Conservation (phyloP, 2,329 filamentous ascomycete species). For the Dothistroma pini region DNA sequence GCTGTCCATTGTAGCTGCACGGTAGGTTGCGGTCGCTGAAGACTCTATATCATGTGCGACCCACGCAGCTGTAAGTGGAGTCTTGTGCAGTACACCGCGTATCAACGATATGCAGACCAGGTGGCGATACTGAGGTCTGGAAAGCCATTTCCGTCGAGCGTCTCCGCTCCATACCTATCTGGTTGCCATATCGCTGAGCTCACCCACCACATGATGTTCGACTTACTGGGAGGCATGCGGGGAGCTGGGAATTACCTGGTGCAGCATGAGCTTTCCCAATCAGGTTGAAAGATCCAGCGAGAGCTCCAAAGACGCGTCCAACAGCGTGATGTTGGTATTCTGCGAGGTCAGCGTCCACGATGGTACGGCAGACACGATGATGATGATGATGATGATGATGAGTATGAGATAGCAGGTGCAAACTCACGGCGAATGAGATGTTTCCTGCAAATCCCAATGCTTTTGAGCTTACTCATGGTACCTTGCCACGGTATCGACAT, state of each 20-base stretch:
- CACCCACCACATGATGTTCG: background rate
- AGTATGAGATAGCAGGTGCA: too few species aligned
- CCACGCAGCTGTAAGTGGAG: background rate
- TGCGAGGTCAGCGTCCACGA: background rate
- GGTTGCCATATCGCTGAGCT: background rate
- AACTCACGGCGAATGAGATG: too few species aligned
- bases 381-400: background rate
- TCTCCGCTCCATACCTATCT: background rate
- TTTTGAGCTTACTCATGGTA: background rate
- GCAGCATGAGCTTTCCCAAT: conserved; percentile 1
- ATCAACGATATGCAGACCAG: background rate
- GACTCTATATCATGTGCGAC: background rate
- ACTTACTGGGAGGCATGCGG: background rate
- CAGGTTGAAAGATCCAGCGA: conserved; percentile 2
- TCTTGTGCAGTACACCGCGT: background rate
- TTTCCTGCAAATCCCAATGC: background rate
- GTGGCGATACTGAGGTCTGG: conserved; percentile 1
- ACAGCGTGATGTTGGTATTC: background rate
- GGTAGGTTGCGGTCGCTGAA: background rate
- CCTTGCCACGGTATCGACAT: background rate
- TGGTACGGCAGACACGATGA: background rate
- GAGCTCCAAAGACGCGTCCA: background rate
- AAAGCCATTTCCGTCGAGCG: background rate
- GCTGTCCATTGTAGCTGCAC: background rate
- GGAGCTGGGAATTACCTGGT: background rate